Conservation (phyloP, 2,329 filamentous ascomycete species). For the Herpotrichia juniperi region DNA sequence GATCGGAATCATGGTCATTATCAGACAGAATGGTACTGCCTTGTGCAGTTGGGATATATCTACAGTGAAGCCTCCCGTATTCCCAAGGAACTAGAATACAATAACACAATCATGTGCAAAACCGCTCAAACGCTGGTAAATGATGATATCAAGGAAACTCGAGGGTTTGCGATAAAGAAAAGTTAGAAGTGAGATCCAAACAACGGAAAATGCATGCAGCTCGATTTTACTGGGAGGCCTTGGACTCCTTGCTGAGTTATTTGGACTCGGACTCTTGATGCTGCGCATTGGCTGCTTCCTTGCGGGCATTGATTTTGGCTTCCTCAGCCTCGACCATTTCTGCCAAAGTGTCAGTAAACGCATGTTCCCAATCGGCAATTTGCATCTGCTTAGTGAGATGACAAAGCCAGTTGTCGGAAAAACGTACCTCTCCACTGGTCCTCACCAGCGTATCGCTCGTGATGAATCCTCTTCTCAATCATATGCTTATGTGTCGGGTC, state of each 20-base stretch:
- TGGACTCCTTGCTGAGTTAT: neutral
- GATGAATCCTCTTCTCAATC: constrained; percentile 86
- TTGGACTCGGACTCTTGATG: constrained; percentile 5
- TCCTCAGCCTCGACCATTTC: constrained; percentile 87
- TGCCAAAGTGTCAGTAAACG: constrained; percentile 38
- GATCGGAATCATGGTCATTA: no score
- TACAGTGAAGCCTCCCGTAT: neutral
- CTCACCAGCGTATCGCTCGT: constrained; percentile 85
- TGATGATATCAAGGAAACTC: neutral
- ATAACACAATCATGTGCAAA: neutral
- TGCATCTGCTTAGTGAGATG: constrained; percentile 8
- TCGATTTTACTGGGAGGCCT: neutral
- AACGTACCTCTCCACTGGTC: constrained; percentile 87
- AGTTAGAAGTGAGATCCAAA: neutral
- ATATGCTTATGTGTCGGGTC: constrained; percentile 83
- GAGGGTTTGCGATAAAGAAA: neutral
- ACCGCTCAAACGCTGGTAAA: constrained; percentile 1
- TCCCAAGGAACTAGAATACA: neutral
- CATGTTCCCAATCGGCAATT: constrained; percentile 6
- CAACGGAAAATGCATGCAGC: neutral
- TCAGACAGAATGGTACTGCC: neutral
- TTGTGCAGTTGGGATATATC: neutral
- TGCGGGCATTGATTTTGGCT: constrained; percentile 60
- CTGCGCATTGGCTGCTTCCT: constrained; percentile 35
- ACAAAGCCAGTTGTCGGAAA: constrained; percentile 13